Evolutionary conservation across 192 early-diverging fungal genomes (phyloP), one percentile per base, ranked within the genome.

Genomic region (Coemansia sp.): DNA sequence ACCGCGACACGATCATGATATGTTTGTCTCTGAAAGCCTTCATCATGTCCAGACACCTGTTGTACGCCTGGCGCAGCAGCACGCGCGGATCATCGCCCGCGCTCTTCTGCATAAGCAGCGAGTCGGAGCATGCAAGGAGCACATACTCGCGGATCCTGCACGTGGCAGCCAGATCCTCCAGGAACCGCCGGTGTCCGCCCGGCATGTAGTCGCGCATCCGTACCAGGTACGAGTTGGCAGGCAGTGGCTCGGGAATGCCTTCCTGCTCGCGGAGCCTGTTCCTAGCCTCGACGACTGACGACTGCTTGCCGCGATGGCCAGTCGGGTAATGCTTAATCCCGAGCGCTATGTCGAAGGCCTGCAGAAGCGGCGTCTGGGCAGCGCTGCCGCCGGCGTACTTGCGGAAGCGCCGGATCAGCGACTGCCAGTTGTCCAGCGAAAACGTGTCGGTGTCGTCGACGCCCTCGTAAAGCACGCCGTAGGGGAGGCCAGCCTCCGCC

Each of bases 181-280:
- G 78, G 71, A 97, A 98, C 34, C 82, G 81, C 25, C 94, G 91
- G 72, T 96, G 93, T 4, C 86, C 82, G 55, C 87, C 86, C 7
- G 96, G 92, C 86, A 98, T 92, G 74, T 95, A 94, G 62, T 90
- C 84, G 47, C 95, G 89, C 92, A 98, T 98, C 42, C 88, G 90
- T 50, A 89, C 84, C 61, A 92, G 47, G 76, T 92, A 83, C 87
- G 91, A 91, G 70, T 88, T 89, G 5, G 73, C 78, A 19, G 57
- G 34, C 6, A 73, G 54, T 61, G 80, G 55, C 72, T 85, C 45
- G 57, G 56, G 55, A 40, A 77, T 23, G 6, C 72, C 73, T 6
- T 25, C 22, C 25, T 55, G 57, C 13, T 57, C 47, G 7, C 42
- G 58, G 1, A 71, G 64, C n/a, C 61, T 68, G 30, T 28, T 56